Evolutionary conservation across 148 eudicot species (phyloP).

Genomic region (Amaranthus hypochondriacus): DNA sequence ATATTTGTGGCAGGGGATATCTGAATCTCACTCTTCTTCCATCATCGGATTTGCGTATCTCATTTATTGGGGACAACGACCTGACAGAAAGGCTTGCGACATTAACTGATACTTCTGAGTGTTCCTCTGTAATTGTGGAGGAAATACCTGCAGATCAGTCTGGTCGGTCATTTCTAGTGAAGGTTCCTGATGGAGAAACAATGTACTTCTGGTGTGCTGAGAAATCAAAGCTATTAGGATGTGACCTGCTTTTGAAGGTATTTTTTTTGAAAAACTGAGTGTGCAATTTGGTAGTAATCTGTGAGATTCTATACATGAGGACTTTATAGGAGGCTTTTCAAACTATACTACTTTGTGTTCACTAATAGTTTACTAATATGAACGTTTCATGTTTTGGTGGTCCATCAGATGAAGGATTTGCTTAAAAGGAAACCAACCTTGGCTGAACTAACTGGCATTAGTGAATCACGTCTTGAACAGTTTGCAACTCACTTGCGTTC

Average conservation of each 20-base stretch:
- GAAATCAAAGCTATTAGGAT: constrained; percentile 67
- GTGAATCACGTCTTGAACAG: constrained; percentile 72
- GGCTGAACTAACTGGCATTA: constrained; percentile 76
- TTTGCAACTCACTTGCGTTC: constrained; percentile 73
- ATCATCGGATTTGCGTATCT: constrained; percentile 71
- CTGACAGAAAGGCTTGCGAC: constrained; percentile 61
- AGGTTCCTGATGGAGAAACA: constrained; percentile 33
- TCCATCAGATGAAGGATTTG: constrained; percentile 69
- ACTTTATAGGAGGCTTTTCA: too few relatives aligned
- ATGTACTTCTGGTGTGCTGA: constrained; percentile 90
- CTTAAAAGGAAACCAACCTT: constrained; percentile 66
- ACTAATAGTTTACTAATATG: not conserved
- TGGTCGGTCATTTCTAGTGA: constrained; percentile 71
- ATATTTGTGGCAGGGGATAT: constrained; percentile 59
- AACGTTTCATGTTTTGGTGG: constrained; percentile 8
- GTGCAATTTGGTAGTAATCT: not conserved
- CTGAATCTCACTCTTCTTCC: constrained; percentile 75
- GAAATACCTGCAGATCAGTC: constrained; percentile 70
- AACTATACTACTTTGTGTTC: too few relatives aligned
- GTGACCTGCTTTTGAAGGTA: constrained; percentile 84
- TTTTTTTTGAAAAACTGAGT: not conserved
- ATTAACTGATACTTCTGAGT: constrained; percentile 35
- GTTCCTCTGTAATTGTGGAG: constrained; percentile 46
- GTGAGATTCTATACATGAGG: too few relatives aligned
- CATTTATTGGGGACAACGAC: constrained; percentile 79